Percentiles rank a stretch among this genome's conserved stretches.
Conservation (phyloP, 2,329 filamentous ascomycete genomes). For the Monosporascus cannonballus region DNA sequence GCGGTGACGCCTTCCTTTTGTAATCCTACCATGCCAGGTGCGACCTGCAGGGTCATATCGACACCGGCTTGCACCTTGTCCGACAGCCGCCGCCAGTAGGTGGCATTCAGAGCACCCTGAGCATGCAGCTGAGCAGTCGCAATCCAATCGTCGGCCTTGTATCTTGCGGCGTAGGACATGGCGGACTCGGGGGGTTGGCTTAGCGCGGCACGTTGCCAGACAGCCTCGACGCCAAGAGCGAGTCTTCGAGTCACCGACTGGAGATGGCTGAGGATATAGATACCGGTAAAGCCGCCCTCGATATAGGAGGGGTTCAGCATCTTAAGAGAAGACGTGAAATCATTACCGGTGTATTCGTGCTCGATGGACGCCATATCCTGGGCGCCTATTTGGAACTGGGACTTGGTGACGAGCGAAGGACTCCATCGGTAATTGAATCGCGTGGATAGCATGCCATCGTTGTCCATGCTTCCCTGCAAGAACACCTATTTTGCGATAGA, state of each 20-base stretch:
- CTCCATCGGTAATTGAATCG: slow-evolving; percentile 93
- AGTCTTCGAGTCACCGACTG: slow-evolving; percentile 86
- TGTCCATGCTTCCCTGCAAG: slow-evolving; percentile 91
- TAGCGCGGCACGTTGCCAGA: slow-evolving; percentile 85
- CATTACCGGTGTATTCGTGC: slow-evolving; percentile 87
- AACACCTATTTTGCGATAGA: slow-evolving; percentile 60
- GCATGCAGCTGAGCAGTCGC: slow-evolving; percentile 85
- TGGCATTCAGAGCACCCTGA: slow-evolving; percentile 80
- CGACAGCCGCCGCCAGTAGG: slow-evolving; percentile 88
- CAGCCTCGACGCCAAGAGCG: slow-evolving; percentile 78
- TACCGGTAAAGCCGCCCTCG: slow-evolving; percentile 88
- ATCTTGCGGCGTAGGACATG: slow-evolving; percentile 83
- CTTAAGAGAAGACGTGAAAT: slow-evolving; percentile 92
- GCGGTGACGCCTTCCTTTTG: slow-evolving; percentile 87
- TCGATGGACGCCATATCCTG: slow-evolving; percentile 92
- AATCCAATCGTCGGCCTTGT: slow-evolving; percentile 90
- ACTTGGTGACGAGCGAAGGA: slow-evolving; percentile 74
- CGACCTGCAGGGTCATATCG: slow-evolving; percentile 85
- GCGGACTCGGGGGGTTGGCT: slow-evolving; percentile 85
- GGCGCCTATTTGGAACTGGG: slow-evolving; percentile 73
- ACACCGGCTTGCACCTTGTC: slow-evolving; percentile 96
- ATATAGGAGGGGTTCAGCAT: slow-evolving; percentile 91
- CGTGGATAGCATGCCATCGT: slow-evolving; percentile 78
- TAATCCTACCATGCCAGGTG: slow-evolving; percentile 66
- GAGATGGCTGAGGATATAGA: slow-evolving; percentile 92